Percentiles rank a stretch among this genome's conserved stretches.
Evolutionary conservation across 2,329 filamentous ascomycete genomes (phyloP).

Genomic region (Zymoseptoria tritici): DNA sequence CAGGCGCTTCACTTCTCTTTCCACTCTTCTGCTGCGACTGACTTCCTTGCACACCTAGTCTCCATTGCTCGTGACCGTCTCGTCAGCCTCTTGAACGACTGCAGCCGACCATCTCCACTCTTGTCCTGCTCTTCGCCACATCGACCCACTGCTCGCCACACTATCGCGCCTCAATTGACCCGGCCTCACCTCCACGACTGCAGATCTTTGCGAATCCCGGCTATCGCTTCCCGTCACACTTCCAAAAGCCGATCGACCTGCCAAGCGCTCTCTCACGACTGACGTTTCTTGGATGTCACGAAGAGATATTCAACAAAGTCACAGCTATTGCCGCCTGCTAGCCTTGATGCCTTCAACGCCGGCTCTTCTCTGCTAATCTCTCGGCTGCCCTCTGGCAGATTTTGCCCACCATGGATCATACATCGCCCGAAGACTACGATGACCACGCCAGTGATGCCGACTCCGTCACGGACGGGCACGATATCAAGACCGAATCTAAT

Average conservation of each 20-base stretch:
- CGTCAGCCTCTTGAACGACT: not conserved
- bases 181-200: not conserved
- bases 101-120: not conserved
- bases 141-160: not conserved
- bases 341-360: not conserved
- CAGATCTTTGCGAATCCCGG: not conserved
- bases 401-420: slow-evolving; percentile 21
- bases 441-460: slow-evolving; percentile 26
- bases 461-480: slow-evolving; percentile 23
- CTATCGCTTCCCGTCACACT: not conserved
- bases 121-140: not conserved
- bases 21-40: not conserved
- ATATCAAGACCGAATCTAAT: slow-evolving; percentile 25
- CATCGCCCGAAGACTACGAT: slow-evolving; percentile 27
- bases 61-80: not conserved
- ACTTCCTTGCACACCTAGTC: not conserved
- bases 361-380: not conserved
- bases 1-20: not conserved
- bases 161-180: not conserved
- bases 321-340: not conserved
- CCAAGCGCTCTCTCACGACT: not conserved
- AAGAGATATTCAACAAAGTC: not conserved
- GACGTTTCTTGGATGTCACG: not conserved
- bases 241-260: not conserved
- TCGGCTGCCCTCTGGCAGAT: not conserved